Evolutionary conservation across 495 filamentous ascomycete species (phyloP), one percentile per base, ranked within the genome.

Genomic region (Neurospora terricola): DNA sequence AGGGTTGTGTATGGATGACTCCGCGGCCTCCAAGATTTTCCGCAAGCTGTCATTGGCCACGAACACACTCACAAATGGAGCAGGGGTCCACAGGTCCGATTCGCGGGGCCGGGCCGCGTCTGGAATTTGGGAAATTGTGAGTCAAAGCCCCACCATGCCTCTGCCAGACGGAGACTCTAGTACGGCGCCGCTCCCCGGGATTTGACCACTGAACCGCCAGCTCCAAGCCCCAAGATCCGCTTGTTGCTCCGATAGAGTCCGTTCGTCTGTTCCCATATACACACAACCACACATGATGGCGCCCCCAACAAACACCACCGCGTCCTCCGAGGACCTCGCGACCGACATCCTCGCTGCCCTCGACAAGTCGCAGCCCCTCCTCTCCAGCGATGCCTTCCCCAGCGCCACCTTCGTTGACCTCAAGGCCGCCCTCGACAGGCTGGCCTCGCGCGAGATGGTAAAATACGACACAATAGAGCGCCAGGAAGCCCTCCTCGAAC

Each of bases 361-460:
- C 79, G 87, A 87, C 82, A 83, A 88, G 76, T 78, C 54, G 3
- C 86, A 88, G 69, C 88, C 91, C 38, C 84, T 97, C 72, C 81
- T 90, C 72, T 95, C 93, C 69, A 84, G 82, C 79, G 89, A 93
- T 78, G 89, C 89, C 79, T 97, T 98, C 85, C 90, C 96, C 73
- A 81, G 88, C 75, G 80, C 86, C 76, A 86, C 91, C 76, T 91
- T 93, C 78, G 83, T 84, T 54, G 89, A 89, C 59, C 83, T 97
- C 77, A 98, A 97, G 81, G 91, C 91, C 73, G 93, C 94, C 71
- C 86, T 97, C 66, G 94, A 97, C 83, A 87, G 94, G 71, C 87
- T 99, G 36, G 89, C 84, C 18, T 93, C 92, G 38, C 88, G 96
- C 74, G 87, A 89, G 37, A 97, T 99, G 94, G 85, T 98, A 74